Conservation (phyloP, 2,329 filamentous ascomycete genomes). For the Penicillium hesseltinei region DNA sequence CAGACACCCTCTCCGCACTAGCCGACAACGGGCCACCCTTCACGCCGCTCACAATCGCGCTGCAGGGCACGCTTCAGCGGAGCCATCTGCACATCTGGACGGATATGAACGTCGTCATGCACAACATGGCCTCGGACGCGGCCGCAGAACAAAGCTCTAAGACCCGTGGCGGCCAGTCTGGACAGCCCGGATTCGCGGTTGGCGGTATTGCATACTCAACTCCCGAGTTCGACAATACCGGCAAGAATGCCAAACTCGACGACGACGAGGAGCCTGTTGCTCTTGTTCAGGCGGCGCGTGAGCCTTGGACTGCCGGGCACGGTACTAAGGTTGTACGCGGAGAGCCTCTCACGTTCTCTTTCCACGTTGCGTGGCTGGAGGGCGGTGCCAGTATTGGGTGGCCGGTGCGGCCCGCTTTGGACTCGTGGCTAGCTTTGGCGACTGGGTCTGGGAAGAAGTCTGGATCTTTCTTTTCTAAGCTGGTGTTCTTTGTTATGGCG, state of each 20-base stretch:
- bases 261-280: constrained; percentile 47
- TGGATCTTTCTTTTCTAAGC: constrained; percentile 28
- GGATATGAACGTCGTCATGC: constrained; percentile 83
- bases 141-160: constrained; percentile 52
- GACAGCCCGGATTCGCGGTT: constrained; percentile 71
- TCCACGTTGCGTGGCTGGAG: constrained; percentile 74
- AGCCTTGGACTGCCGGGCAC: constrained; percentile 50
- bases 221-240: constrained; percentile 61
- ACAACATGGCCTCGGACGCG: constrained; percentile 45
- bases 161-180: constrained; percentile 42
- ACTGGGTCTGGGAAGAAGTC: constrained; percentile 9
- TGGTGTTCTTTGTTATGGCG: constrained; percentile 39
- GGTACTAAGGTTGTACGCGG: constrained; percentile 75
- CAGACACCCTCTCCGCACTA: constrained; percentile 44
- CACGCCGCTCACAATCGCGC: constrained; percentile 81
- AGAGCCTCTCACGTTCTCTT: constrained; percentile 73
- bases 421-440: constrained; percentile 18
- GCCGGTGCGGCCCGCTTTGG: constrained; percentile 23
- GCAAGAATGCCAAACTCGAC: constrained; percentile 14
- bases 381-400: constrained; percentile 40
- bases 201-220: constrained; percentile 85
- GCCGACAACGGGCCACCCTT: constrained; percentile 35
- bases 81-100: constrained; percentile 90
- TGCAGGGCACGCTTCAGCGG: constrained; percentile 83
- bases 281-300: constrained; percentile 42